Conservation (phyloP, 495 filamentous ascomycete species). For the Neurospora sp. region DNA sequence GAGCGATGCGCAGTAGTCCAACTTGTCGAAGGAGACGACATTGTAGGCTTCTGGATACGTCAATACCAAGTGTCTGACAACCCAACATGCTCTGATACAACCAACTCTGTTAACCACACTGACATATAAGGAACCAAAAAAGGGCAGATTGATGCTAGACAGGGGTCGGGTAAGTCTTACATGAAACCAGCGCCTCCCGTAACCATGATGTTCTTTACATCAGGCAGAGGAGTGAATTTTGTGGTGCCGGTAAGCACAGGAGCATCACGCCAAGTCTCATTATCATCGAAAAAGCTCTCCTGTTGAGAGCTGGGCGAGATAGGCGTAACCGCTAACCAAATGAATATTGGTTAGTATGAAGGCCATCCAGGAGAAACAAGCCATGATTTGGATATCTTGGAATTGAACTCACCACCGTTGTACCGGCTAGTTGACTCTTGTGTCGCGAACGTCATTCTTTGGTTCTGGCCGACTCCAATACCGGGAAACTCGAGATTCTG, state of each 20-base stretch:
- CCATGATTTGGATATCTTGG: neutral
- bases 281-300: constrained; percentile 38
- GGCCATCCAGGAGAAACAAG: neutral
- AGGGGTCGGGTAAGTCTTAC: constrained; percentile 26
- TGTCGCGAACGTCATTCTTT: neutral
- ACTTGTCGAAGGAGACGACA: constrained; percentile 66
- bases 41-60: constrained; percentile 61
- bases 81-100: constrained; percentile 49
- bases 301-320: constrained; percentile 1
- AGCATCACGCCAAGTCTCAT: constrained; percentile 54
- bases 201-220: constrained; percentile 62
- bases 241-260: constrained; percentile 54
- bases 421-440: neutral
- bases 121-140: neutral
- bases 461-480: neutral
- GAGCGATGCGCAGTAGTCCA: constrained; percentile 63
- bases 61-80: constrained; percentile 57
- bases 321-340: neutral
- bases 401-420: neutral
- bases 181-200: constrained; percentile 68
- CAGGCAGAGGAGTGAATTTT: constrained; percentile 49
- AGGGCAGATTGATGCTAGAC: neutral
- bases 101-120: constrained; percentile 1
- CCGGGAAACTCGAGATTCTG: neutral
- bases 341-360: neutral